phyloP scores from a whole-genome alignment of 1,284 basidiomycete species.

The Cutaneotrichosporon mucoides region DNA sequence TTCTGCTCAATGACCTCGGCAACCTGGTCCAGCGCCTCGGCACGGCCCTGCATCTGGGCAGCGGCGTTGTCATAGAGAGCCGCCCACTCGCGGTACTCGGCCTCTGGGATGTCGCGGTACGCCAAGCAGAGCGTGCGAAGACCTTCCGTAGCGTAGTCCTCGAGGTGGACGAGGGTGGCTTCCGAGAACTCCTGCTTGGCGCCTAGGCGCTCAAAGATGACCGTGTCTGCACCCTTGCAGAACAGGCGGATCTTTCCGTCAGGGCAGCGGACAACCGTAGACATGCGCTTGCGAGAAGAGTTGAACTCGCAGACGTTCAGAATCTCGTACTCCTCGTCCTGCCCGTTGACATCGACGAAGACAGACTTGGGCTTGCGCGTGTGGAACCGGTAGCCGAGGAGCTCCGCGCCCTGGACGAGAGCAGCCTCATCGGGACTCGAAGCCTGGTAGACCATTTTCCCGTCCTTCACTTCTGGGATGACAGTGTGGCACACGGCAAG shows the following conservation, averaged over 20 bases:
- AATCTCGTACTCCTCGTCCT: constrained; percentile 76
- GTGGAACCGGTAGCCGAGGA: constrained; percentile 89
- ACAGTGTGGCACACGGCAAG: constrained; percentile 98
- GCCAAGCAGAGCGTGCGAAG: constrained; percentile 95
- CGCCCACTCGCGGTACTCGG: constrained; percentile 87
- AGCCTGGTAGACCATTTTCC: constrained; percentile 85
- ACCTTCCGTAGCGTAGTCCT: constrained; percentile 97
- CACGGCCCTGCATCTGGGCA: constrained; percentile 83
- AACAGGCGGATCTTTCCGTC: constrained; percentile 91
- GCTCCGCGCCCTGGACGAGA: constrained; percentile 87
- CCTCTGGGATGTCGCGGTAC: constrained; percentile 81
- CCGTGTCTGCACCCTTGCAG: constrained; percentile 97
- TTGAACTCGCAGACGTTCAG: constrained; percentile 99
- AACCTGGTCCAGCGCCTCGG: constrained; percentile 88
- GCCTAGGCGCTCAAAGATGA: constrained; percentile 83
- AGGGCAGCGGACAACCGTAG: constrained; percentile 80
- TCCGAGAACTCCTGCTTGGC: constrained; percentile 77
- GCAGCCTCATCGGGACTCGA: constrained; percentile 98
- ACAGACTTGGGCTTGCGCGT: constrained; percentile 93
- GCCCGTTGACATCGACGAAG: constrained; percentile 75
- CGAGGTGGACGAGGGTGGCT: constrained; percentile 81
- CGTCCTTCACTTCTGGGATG: constrained; percentile 84
- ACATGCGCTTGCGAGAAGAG: constrained; percentile 96
- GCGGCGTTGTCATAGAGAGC: constrained; percentile 86
- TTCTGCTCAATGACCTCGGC: constrained; percentile 96